These are phyloP conservation scores for Melastoma candidum DNA, from an alignment of 441 rosid species.

Conservation along the genomic window DNA sequence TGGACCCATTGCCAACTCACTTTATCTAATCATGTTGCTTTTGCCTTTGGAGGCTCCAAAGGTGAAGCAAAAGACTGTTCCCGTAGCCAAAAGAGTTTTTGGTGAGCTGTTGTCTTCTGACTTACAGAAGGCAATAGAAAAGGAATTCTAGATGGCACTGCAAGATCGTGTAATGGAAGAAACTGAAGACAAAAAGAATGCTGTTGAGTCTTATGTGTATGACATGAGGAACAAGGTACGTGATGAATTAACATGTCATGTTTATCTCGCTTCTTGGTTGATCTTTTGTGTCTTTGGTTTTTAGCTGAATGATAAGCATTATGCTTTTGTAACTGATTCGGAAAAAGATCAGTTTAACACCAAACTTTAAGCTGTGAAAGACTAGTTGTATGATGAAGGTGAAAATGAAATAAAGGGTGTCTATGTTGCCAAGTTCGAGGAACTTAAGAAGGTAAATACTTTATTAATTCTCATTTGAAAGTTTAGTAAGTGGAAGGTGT, in stretches of 20 bases:
- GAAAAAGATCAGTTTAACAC: slow-evolving; percentile 57
- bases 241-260: too few species aligned
- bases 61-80: slow-evolving; percentile 74
- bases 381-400: slow-evolving; percentile 98
- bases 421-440: slow-evolving; percentile 82
- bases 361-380: slow-evolving; percentile 74
- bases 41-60: slow-evolving; percentile 67
- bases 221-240: slow-evolving; percentile 92
- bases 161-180: slow-evolving; percentile 98
- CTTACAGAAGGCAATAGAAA: slow-evolving; percentile 82
- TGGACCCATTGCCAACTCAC: background rate
- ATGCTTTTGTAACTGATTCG: slow-evolving; percentile 55
- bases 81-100: slow-evolving; percentile 61
- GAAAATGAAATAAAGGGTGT: slow-evolving; percentile 78
- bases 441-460: slow-evolving; percentile 66
- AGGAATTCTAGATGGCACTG: slow-evolving; percentile 95
- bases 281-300: slow-evolving; percentile 7
- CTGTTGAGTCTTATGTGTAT: slow-evolving; percentile 93
- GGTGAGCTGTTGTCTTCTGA: slow-evolving; percentile 60
- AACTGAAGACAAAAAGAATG: slow-evolving; percentile 89
- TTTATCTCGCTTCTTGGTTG: slow-evolving; percentile 4
- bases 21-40: slow-evolving; percentile 1
- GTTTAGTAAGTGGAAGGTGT: background rate
- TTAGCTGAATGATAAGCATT: slow-evolving; percentile 71
- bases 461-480: background rate